A percentile compares a stretch with the other conserved stretches of the same genome.
phyloP scores from a whole-genome alignment of 2,329 filamentous ascomycete species.

The Fragosphaeria purpurea region DNA sequence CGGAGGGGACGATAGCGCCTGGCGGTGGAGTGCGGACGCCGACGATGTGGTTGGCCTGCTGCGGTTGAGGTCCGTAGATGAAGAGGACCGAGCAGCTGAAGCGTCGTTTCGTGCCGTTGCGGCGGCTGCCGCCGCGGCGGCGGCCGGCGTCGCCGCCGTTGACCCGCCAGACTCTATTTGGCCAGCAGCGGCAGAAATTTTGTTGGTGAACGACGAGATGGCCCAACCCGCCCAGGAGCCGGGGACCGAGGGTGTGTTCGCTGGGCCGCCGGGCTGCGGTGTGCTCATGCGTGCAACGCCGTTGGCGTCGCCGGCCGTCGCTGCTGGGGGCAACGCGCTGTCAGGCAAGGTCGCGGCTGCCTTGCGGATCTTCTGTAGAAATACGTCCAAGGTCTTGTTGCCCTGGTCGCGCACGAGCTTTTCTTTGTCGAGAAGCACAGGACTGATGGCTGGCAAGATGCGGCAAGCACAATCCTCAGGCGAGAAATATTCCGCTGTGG shows the following conservation, averaged over 20 bases:
- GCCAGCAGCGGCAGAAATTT: slow-evolving; percentile 71
- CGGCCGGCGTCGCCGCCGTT: slow-evolving; percentile 28
- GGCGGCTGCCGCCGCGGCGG: neutral
- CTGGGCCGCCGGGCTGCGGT: slow-evolving; percentile 50
- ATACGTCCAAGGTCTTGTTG: slow-evolving; percentile 78
- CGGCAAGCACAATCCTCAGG: slow-evolving; percentile 84
- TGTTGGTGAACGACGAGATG: slow-evolving; percentile 97
- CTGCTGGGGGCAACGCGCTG: slow-evolving; percentile 60
- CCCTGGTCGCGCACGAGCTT: slow-evolving; percentile 90
- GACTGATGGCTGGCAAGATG: slow-evolving; percentile 75
- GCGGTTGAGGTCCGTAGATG: slow-evolving; percentile 26
- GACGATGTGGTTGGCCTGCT: slow-evolving; percentile 34
- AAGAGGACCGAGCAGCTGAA: slow-evolving; percentile 23
- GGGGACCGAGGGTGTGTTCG: slow-evolving; percentile 33
- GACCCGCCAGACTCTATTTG: slow-evolving; percentile 56
- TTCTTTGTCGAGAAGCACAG: slow-evolving; percentile 84
- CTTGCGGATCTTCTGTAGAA: slow-evolving; percentile 74
- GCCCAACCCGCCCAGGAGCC: slow-evolving; percentile 86
- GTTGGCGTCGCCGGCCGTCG: slow-evolving; percentile 36
- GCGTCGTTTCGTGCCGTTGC: neutral
- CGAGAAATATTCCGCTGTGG: slow-evolving; percentile 74
- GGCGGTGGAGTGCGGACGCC: slow-evolving; percentile 49
- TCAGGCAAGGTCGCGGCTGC: slow-evolving; percentile 71
- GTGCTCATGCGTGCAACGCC: slow-evolving; percentile 67
- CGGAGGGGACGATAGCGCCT: slow-evolving; percentile 46